Conservation (phyloP, 352 stramenopile genomes). For the Globisporangium yorkense region DNA sequence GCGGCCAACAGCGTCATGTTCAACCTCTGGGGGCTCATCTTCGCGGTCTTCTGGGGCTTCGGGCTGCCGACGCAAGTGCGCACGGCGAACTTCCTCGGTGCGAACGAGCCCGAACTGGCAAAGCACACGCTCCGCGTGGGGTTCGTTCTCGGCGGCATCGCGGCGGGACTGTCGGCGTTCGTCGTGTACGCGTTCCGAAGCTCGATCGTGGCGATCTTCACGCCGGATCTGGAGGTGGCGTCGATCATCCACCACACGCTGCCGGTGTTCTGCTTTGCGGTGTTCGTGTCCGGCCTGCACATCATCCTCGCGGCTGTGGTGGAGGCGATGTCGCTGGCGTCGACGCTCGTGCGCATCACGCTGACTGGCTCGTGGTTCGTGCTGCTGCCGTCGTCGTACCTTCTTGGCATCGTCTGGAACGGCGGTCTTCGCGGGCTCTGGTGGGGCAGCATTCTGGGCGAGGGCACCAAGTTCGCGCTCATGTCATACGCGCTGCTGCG, state of each 20-base stretch:
- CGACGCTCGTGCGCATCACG: slow-evolving; percentile 67
- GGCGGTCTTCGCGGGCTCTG: slow-evolving; percentile 58
- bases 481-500: slow-evolving; percentile 46
- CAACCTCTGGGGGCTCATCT: slow-evolving; percentile 80
- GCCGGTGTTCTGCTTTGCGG: slow-evolving; percentile 63
- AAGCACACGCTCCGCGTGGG: slow-evolving; percentile 55
- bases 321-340: slow-evolving; percentile 73
- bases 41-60: slow-evolving; percentile 82
- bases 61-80: slow-evolving; percentile 74
- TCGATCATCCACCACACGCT: slow-evolving; percentile 46
- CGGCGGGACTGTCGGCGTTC: slow-evolving; percentile 47
- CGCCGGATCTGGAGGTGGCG: slow-evolving; percentile 46
- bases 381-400: slow-evolving; percentile 57
- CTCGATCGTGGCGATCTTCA: slow-evolving; percentile 55
- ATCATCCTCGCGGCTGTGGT: slow-evolving; percentile 74
- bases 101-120: slow-evolving; percentile 48
- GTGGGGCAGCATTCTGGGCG: slow-evolving; percentile 69
- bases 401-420: slow-evolving; percentile 43
- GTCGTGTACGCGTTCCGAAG: slow-evolving; percentile 41
- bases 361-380: slow-evolving; percentile 63
- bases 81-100: slow-evolving; percentile 66
- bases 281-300: slow-evolving; percentile 72
- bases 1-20: slow-evolving; percentile 80
- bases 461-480: slow-evolving; percentile 66
- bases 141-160: slow-evolving; percentile 54